Conservation (phyloP, 78 protist species). For the Anaeramoeba ignava region DNA sequence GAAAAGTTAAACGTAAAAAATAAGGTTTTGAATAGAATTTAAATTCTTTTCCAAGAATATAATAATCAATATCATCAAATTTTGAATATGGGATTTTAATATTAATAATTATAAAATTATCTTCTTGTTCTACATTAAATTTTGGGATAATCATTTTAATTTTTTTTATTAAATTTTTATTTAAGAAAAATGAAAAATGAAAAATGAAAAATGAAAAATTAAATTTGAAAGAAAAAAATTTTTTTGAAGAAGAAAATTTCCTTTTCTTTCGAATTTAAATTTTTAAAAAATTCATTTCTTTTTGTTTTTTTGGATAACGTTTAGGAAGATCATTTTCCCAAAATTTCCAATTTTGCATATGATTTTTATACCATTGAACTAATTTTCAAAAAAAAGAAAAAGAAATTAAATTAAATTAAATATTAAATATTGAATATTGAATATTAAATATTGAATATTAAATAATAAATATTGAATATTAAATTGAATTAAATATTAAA, state of each 20-base stretch:
- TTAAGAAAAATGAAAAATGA: constrained; percentile 4
- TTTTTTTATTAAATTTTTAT: background rate
- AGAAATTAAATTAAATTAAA: constrained; percentile 6
- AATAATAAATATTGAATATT: background rate
- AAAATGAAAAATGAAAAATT: constrained; percentile 9
- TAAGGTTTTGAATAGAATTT: background rate
- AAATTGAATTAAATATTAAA: background rate
- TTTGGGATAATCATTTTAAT: no score
- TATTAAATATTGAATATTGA: no score
- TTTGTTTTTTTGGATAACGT: background rate
- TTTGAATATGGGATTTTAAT: background rate
- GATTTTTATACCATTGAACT: constrained; percentile 1
- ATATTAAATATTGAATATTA: background rate
- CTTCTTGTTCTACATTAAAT: constrained; percentile 1
- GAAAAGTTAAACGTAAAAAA: constrained; percentile 14
- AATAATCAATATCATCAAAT: constrained; percentile 3
- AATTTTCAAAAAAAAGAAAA: constrained; percentile 7
- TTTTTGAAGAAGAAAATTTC: no score
- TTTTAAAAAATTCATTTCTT: background rate
- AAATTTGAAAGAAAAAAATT: constrained; percentile 3
- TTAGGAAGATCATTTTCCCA: background rate
- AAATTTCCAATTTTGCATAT: background rate
- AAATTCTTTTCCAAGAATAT: background rate
- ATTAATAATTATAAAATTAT: background rate
- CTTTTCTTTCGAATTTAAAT: no score